Base-by-base conservation (phyloP, 2,329 filamentous ascomycete genomes). In the Beauveria australis region DNA sequence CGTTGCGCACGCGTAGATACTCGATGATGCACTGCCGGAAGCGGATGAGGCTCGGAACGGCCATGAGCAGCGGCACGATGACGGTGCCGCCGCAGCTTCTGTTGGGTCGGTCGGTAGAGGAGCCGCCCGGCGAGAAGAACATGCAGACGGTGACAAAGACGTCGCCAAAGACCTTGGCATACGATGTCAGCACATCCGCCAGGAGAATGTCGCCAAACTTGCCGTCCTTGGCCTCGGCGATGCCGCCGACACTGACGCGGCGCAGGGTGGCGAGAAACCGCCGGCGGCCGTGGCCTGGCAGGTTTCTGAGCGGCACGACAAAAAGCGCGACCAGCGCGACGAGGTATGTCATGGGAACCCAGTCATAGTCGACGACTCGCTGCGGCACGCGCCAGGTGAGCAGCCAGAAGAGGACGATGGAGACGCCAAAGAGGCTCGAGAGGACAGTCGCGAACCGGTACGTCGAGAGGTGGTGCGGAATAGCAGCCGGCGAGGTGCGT, bases 131-230 rank as follows among this genome's bases (percentile, higher is more conserved):
- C 1, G 83, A 83, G 69, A 96, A 84, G 73, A 96, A 92, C 93
- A 97, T 96, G 83, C 92, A 97, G 30, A 92, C 75, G 53, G 87
- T 87, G 60, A 97, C 89, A 72, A 92, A 97, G 14, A 97, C 76
- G 73, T 99, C 94, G 26, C 88, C 93, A 30, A 96, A 80, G 33
- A 97, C 89, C 73, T 95, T 96, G 63, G 93, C 88, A 73, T 97
- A 99, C 69, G 90, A 95, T 47, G 94, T 99, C 67, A 97, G 76
- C 60, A 92, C 93, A 81, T 99, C 94, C 40, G 94, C 92, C 19
- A 99, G 84, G 62, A 99, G 77, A 57, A 97, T 89, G 71, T 99
- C 94, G 60, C 91, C 93, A 69, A 97, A 97, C 71, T 96, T 96
- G 59, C 93, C 92, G 73, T 97, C 89, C 66, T 89, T 84, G 1